A percentile compares a stretch with the other conserved stretches of the same genome.
Evolutionary conservation across 148 eudicot genomes (phyloP).

Genomic region (Vaccinium darrowii): DNA sequence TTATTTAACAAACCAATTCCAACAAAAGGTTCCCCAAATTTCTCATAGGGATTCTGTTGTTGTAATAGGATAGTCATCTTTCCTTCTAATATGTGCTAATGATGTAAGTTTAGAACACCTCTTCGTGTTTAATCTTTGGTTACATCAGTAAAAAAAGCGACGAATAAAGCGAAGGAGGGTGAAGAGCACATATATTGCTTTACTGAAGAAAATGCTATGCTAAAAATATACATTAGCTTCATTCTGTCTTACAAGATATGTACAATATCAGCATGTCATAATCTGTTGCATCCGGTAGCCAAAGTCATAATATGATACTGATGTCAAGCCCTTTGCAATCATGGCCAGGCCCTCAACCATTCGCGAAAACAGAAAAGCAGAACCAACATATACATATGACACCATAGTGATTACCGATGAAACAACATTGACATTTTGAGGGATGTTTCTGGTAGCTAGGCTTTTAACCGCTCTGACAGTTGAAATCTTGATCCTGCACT

Average conservation of each 20-base stretch:
- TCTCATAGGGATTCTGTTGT: too few species aligned
- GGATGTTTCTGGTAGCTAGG: not conserved
- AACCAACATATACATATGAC: not conserved
- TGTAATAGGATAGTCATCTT: too few species aligned
- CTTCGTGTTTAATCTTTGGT: too few species aligned
- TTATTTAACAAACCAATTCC: too few species aligned
- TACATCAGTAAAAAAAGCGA: too few species aligned
- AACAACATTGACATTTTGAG: not conserved
- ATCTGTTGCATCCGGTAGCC: not conserved
- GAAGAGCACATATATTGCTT: not conserved
- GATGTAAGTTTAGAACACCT: too few species aligned
- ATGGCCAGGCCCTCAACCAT: not conserved
- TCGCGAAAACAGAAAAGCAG: not conserved
- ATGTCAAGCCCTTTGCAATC: not conserved
- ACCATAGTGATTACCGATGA: too few species aligned
- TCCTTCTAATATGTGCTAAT: too few species aligned
- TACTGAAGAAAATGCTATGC: not conserved
- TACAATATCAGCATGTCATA: not conserved
- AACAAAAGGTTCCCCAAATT: too few species aligned
- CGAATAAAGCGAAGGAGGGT: not conserved
- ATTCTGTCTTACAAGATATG: not conserved
- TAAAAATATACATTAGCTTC: not conserved
- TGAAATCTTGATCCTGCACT: constrained; percentile 39
- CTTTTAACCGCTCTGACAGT: constrained; percentile 41
- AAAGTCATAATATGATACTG: not conserved